Evolutionary conservation across 1,284 basidiomycete genomes (phyloP), one percentile per base, ranked within the genome.

Genomic region (Rhodotorula sp.): DNA sequence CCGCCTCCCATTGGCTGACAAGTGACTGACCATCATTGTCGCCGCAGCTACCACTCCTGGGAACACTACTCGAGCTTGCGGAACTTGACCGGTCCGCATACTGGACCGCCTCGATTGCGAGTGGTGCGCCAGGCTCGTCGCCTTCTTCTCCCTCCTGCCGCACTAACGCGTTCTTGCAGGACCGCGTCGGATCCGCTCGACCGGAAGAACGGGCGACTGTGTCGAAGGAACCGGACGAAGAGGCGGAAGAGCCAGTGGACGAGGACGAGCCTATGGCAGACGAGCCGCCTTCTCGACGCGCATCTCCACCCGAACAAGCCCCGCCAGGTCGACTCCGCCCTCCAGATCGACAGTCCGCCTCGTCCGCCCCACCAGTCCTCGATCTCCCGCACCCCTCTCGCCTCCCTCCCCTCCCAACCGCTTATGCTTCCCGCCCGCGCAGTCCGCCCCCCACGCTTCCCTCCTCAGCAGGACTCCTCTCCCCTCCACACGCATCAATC

Each of bases 41-140:
- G 39, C 24, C 76, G 32, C 59, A 91, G 90, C 46, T 93, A 93
- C 78, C 90, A 94, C 78, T 90, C 92, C 76, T 94, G 90, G 91
- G 91, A 94, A 78, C 92, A 94, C 79, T 94, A 94, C 78, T 92
- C 90, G n/a, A 91, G 90, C 29, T 89, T 94, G 62, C 89, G 92
- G 51, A 93, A 90, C 79, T 81, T 92, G 46, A 84, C 84, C n/a
- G 92, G 92, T 4, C 92, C 92, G 0, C 91, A 94, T 77, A 82
- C 85, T 0, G 92, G 91, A 10, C 81, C 89, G 8, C 92, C 92
- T 6, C 82, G 83, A 64, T 86, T 93, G 19, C 79, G 82, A 57
- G 90, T 92, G 79, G 67, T 73, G 34, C 13, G 72, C 49, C 13
- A 32, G 29, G 0, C 11, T 4, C 32, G 22, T 32, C 4, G 15